Evolutionary conservation across 2,329 filamentous ascomycete species (phyloP).

Genomic region (Botrytis galanthina): DNA sequence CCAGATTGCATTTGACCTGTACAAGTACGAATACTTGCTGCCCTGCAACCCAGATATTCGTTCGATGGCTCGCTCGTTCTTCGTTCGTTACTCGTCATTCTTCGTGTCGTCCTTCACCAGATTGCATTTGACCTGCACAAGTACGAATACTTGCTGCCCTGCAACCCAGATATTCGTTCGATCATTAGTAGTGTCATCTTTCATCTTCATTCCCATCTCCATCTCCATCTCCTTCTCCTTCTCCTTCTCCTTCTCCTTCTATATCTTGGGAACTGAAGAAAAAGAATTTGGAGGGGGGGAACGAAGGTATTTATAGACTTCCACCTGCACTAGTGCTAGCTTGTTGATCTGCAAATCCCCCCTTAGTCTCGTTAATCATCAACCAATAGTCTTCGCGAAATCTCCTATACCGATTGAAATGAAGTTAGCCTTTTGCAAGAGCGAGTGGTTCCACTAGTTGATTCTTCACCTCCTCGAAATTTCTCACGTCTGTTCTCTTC

Average conservation of each 20-base stretch:
- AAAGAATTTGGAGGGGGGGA: not conserved
- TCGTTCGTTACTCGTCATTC: not conserved
- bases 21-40: not conserved
- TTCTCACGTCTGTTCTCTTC: not conserved
- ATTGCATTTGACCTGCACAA: not conserved
- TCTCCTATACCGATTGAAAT: not conserved
- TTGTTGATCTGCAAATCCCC: not conserved
- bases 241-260: not conserved
- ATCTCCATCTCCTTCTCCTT: not conserved
- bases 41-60: not conserved
- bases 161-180: not conserved
- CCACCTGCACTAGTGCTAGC: not conserved
- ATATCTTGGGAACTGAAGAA: fast-evolving
- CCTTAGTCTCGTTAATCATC: not conserved
- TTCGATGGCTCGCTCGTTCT: no score
- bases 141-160: not conserved
- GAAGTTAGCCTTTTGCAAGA: no score
- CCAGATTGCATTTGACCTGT: not conserved
- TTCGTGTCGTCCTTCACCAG: not conserved
- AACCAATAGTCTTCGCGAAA: not conserved
- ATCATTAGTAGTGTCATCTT: not conserved
- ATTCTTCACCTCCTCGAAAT: not conserved
- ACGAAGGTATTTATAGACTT: not conserved
- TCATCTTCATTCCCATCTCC: not conserved
- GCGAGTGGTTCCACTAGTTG: not conserved